A percentile compares a stretch with the other conserved stretches of the same genome.
Evolutionary conservation across 495 filamentous ascomycete genomes (phyloP).

Genomic region (Recurvomyces mirabilis): DNA sequence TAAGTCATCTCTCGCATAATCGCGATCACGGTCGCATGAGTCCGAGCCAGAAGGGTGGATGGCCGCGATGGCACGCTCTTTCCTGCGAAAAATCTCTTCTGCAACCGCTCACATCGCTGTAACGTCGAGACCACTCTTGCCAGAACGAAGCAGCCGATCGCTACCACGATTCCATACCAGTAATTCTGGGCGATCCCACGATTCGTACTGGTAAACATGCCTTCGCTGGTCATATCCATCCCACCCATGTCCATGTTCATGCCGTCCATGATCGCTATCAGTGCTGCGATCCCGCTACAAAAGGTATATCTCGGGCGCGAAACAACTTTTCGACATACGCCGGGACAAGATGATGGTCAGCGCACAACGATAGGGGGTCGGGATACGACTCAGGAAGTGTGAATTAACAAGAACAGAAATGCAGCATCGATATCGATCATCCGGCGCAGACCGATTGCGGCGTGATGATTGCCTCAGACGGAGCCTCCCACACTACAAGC

Average conservation of each 20-base stretch:
- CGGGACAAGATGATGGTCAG: no score
- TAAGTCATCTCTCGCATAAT: constrained; percentile 9
- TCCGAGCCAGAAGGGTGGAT: neutral
- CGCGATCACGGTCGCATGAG: constrained; percentile 7
- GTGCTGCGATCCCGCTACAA: no score
- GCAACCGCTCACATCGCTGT: constrained; percentile 1
- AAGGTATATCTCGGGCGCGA: no score
- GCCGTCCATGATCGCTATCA: constrained; percentile 4
- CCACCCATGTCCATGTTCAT: constrained; percentile 13
- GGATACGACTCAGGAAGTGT: no score
- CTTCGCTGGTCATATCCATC: constrained; percentile 6
- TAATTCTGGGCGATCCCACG: constrained; percentile 7
- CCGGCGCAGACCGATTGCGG: no score
- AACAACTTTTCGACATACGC: no score
- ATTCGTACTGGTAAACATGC: constrained; percentile 6
- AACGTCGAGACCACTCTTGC: neutral
- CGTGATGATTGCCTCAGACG: no score
- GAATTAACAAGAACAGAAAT: no score
- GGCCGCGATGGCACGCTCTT: constrained; percentile 4
- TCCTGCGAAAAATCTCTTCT: neutral
- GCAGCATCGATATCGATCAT: no score
- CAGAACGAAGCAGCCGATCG: constrained; percentile 3
- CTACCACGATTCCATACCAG: constrained; percentile 9
- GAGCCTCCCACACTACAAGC: no score
- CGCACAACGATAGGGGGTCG: no score